Base-by-base conservation (phyloP, 306 rosid species). In the Fagus crenata region DNA sequence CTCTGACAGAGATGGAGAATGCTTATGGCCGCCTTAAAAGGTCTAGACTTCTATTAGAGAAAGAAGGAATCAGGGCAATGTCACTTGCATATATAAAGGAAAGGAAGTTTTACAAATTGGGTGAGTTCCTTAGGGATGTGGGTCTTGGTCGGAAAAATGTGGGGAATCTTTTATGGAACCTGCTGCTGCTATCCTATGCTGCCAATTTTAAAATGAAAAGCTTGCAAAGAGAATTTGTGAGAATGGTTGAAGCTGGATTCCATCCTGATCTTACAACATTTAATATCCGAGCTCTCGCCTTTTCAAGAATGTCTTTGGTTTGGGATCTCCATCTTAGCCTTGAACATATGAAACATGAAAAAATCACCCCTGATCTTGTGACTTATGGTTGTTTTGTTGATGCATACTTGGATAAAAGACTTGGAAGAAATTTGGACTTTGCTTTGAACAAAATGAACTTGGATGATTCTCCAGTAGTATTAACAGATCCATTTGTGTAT, bases 321-420 rank as follows among this genome's bases (percentile, higher is more conserved):
- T 95, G 98, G 98, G 98, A 92, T 83, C 93, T 95, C 56, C 97
- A 95, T 85, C 96, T 95, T 76, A 89, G 92, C 79, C 83, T 95
- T 63, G 96, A 95, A 55, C 98, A 95, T 80, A 95, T 95, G 97
- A 83, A 73, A 18, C 85, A 81, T 64, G 89, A 82, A 83, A 80
- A 79, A 18, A 84, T 95, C 22, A 75, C 77, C 80, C 98, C 98
- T 59, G 98, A 92, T 83, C 72, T 95, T 49, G 97, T 95, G 70
- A 92, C 96, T 68, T 89, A 81, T 84, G 98, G 98, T n/a, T 92
- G 97, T 84, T 80, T 95, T 61, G 89, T 95, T 73, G 97, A 92
- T 75, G 94, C 91, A 2, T 95, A 92, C 75, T 73, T 89, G 85
- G 96, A 90, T 36, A 86, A 84, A 85, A 82, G 81, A 80, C 89